Percentiles rank a stretch among this genome's conserved stretches.
phyloP scores from a whole-genome alignment of 768 basidiomycete genomes.

The Phylloporus sp. region DNA sequence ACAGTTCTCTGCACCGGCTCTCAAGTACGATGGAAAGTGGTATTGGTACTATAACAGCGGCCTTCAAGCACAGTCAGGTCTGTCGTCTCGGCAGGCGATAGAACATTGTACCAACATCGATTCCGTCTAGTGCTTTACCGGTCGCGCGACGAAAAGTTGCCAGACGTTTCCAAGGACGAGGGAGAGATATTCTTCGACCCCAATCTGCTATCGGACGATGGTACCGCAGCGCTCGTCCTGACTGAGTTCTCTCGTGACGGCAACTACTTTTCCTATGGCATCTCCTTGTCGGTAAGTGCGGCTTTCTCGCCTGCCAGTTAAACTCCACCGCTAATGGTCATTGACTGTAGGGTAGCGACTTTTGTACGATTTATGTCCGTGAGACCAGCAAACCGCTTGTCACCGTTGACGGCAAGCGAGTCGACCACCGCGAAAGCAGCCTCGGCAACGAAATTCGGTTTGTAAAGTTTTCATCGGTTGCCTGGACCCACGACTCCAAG shows the following conservation, averaged over 20 bases:
- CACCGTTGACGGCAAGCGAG: conserved; percentile 31
- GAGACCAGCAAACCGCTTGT: conserved; percentile 55
- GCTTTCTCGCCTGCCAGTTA: not conserved
- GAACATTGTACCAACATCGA: not conserved
- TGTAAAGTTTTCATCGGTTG: conserved; percentile 70
- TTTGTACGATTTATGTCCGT: conserved; percentile 63
- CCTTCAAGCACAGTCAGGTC: conserved; percentile 59
- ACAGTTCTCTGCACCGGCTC: conserved; percentile 59
- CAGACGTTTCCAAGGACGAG: conserved; percentile 44
- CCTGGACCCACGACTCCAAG: conserved; percentile 73
- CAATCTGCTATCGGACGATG: conserved; percentile 68
- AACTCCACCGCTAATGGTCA: not conserved
- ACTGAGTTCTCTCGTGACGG: conserved; percentile 62
- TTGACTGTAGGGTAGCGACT: conserved; percentile 61
- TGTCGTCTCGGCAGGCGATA: not conserved
- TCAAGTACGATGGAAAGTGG: conserved; percentile 66
- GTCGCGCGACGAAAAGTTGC: conserved; percentile 48
- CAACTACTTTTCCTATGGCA: conserved; percentile 71
- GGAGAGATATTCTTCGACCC: conserved; percentile 78
- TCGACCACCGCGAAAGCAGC: conserved; percentile 45
- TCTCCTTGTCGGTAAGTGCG: conserved; percentile 59
- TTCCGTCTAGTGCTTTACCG: conserved; percentile 51
- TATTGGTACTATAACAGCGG: conserved; percentile 82
- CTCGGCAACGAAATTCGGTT: conserved; percentile 65
- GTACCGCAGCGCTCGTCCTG: conserved; percentile 57